Base-by-base conservation (phyloP, 495 filamentous ascomycete species). In the Penicillium ucsense region DNA sequence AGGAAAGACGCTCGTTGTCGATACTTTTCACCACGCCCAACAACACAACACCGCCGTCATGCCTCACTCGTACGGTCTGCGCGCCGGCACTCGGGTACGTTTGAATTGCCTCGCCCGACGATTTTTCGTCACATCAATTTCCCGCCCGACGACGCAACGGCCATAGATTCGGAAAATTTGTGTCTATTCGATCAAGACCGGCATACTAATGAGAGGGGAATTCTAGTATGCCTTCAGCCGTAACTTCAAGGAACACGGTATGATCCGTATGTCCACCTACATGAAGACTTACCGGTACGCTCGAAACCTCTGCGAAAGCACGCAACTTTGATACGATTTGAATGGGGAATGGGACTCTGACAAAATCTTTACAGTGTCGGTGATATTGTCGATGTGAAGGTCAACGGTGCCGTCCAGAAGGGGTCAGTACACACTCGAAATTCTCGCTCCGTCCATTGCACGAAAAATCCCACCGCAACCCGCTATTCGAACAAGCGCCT, bases 401-500 rank as follows among this genome's bases (percentile, higher is more conserved):
- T 84, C 61, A 95, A 96, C 76, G 90, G 89, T 80, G 90, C 90
- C 64, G 89, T 95, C 50, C 90, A 96, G 78, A 95, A 96, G 82
- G 90, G 89, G 85, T 91, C 64, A 81, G 86, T 79, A 61, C 51
- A 20, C 20, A 53, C 50, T 51, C 47, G 40, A 47, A 59, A 49
- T 52, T 52, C 48, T 35, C 43, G 29, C 20, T 35, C 29, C 35
- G 20, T 27, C 20, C 7, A 8, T 38, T 30, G 5, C 10, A 31
- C 11, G 35, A 38, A 38, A 7, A 5, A n/a, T 3, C 10, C 27
- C 34, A 30, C 28, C 37, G 1, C 0, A 2, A 9, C n/a, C 8
- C 2, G 3, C n/a, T 3, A 8, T 12, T 12, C 10, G 20, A 28
- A 4, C 11, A 10, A 7, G 34, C 43, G 29, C 39, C 8, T 41